These are phyloP conservation scores for Schizopora paradoxa DNA, from an alignment of 1,284 basidiomycete genomes.

Conservation along the genomic window DNA sequence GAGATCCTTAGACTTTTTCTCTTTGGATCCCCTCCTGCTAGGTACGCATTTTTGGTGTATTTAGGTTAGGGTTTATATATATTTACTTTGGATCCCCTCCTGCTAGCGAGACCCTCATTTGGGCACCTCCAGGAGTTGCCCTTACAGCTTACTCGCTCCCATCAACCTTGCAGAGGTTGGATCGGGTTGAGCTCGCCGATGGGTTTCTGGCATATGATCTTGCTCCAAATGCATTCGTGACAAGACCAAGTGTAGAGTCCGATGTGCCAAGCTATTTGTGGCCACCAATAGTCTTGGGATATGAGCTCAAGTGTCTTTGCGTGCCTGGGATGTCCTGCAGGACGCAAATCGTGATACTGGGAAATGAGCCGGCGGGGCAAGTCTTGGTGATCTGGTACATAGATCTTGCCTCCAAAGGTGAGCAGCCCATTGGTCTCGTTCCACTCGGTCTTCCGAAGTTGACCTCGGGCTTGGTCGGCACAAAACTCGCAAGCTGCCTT, in stretches of 20 bases:
- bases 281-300: slow-evolving; percentile 19
- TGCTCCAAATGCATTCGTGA: slow-evolving; percentile 8
- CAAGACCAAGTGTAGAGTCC: slow-evolving; percentile 16
- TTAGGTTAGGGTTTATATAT: too few species aligned
- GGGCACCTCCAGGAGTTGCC: too few species aligned
- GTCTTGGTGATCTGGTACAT: slow-evolving; percentile 10
- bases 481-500: background rate
- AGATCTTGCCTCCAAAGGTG: slow-evolving; percentile 9
- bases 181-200: too few species aligned
- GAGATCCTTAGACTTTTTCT: too few species aligned
- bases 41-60: too few species aligned
- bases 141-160: too few species aligned
- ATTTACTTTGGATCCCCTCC: too few species aligned
- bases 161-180: too few species aligned
- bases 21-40: too few species aligned
- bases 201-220: slow-evolving; percentile 8
- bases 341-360: slow-evolving; percentile 9
- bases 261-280: slow-evolving; percentile 8
- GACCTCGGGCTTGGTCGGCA: background rate
- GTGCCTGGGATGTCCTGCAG: slow-evolving; percentile 17
- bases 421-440: slow-evolving; percentile 10
- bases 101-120: too few species aligned
- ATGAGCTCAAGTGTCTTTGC: slow-evolving; percentile 14
- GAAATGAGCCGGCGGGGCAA: slow-evolving; percentile 10
- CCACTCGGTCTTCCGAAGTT: background rate